Evolutionary conservation across 2,329 filamentous ascomycete species (phyloP).

Genomic region (Thielaviopsis ethacetica): DNA sequence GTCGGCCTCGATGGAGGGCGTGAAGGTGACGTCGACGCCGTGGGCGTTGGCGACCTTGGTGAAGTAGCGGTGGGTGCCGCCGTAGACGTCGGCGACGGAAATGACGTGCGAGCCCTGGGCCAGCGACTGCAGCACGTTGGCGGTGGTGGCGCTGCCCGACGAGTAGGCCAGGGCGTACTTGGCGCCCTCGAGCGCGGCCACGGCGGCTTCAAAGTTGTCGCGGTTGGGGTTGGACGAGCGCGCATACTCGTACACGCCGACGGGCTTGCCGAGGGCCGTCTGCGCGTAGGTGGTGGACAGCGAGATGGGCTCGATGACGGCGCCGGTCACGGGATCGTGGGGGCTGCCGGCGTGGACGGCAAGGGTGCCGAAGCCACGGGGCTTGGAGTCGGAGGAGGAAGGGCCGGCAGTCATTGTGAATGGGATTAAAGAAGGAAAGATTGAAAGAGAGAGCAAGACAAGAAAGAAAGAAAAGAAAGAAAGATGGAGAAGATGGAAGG

Average conservation of each 20-base stretch:
- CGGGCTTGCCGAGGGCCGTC: conserved; percentile 66
- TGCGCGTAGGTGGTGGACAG: conserved; percentile 96
- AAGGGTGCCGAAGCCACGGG: conserved; percentile 75
- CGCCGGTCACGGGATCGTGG: conserved; percentile 80
- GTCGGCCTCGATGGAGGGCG: conserved; percentile 78
- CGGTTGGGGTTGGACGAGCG: conserved; percentile 90
- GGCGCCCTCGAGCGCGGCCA: conserved; percentile 84
- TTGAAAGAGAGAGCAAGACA: background rate
- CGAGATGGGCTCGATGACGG: conserved; percentile 91
- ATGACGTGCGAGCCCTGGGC: conserved; percentile 85
- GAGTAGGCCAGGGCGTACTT: conserved; percentile 87
- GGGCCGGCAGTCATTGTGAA: conserved; percentile 7
- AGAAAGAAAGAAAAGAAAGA: background rate
- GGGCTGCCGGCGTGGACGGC: conserved; percentile 88
- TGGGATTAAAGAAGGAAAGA: background rate
- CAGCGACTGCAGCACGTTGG: conserved; percentile 81
- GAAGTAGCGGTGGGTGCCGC: conserved; percentile 96
- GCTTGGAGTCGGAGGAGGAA: conserved; percentile 29
- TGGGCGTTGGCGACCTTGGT: conserved; percentile 93
- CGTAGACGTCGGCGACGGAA: conserved; percentile 94
- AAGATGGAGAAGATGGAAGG: background rate
- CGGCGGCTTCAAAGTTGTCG: conserved; percentile 79
- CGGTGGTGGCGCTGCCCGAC: conserved; percentile 86
- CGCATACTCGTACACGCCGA: conserved; percentile 86
- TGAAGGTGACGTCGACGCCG: conserved; percentile 88